Base-by-base conservation (phyloP, 2,329 filamentous ascomycete species). In the Diaporthe sp. region DNA sequence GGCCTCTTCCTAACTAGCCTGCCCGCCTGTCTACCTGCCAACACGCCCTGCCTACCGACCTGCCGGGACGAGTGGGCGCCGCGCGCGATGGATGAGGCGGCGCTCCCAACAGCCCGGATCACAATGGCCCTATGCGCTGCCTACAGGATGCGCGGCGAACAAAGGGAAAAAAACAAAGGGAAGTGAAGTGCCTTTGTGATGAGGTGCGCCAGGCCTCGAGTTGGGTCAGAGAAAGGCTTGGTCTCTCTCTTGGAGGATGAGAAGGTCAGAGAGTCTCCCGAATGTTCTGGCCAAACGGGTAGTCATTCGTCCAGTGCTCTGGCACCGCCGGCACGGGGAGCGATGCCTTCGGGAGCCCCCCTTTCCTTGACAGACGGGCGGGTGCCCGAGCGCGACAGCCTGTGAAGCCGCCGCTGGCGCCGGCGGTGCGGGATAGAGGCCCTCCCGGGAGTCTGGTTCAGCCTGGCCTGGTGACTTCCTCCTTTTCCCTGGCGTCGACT, bases 91-190 rank as follows among this genome's bases (percentile, higher is more conserved):
- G 45, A 68, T 22, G 30, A 25, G 33, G 45, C n/a, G 64, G 64
- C 64, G 64, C 64, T 54, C n/a, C 64, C 64, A 54, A 40, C 64
- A 68, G 64, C 64, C 64, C 33, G 64, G 64, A 68, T 68, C 47
- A 54, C 22, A n/a, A 22, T 30, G 64, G 19, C 30, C 61, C 61
- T 52, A 19, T 25, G 22, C 47, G n/a, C 15, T 30, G 64, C 64
- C 45, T 45, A 67, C 45, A 52, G 64, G 64, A 67, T 52, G 45
- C 45, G 42, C 30, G 30, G 45, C 13, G 61, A 25, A 50, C 61
- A 50, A 52, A 52, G 45, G 35, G 13, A 35, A 52, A 64, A 40
- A 54, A 52, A 64, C 60, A 54, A 54, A 38, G 33, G 33, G 28
- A n/a, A 30, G n/a, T 5, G 8, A 47, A 9, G 4, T 67, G 64